A percentile compares a stretch with the other conserved stretches of the same genome.
Conservation (phyloP, 768 basidiomycete species). For the Saitozyma podzolica region DNA sequence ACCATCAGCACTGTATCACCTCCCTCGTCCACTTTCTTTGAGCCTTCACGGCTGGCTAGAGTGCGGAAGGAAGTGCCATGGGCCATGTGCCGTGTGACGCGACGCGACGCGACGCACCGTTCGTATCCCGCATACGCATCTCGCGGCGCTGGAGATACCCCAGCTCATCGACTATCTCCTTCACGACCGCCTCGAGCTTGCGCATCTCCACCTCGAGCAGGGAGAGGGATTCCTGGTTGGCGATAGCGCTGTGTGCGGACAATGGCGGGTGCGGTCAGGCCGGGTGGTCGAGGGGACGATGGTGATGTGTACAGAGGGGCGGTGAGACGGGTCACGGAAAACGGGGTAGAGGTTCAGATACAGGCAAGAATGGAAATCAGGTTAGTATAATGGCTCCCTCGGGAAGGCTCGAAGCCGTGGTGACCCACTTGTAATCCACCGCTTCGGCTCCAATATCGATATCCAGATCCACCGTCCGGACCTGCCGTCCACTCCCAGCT, state of each 20-base stretch:
- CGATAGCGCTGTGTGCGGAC: slow-evolving; percentile 72
- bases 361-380: background rate
- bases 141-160: slow-evolving; percentile 88
- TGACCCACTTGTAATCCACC: slow-evolving; percentile 91
- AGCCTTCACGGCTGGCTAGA: background rate
- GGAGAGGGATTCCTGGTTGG: slow-evolving; percentile 94
- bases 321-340: too few species aligned
- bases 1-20: background rate
- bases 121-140: slow-evolving; percentile 80
- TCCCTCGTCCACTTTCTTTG: background rate
- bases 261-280: slow-evolving; percentile 5
- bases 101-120: slow-evolving; percentile 65
- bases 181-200: slow-evolving; percentile 89
- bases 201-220: slow-evolving; percentile 97
- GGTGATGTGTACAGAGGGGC: too few species aligned
- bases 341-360: background rate
- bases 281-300: too few species aligned
- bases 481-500: slow-evolving; percentile 14
- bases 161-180: slow-evolving; percentile 92
- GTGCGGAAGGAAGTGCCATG: background rate
- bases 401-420: too few species aligned
- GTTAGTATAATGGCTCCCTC: too few species aligned
- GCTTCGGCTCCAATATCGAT: slow-evolving; percentile 98
- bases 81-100: background rate
- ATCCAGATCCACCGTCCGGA: slow-evolving; percentile 81